Base-by-base conservation (phyloP, 2,329 filamentous ascomycete species). In the Huntiella omanensis region DNA sequence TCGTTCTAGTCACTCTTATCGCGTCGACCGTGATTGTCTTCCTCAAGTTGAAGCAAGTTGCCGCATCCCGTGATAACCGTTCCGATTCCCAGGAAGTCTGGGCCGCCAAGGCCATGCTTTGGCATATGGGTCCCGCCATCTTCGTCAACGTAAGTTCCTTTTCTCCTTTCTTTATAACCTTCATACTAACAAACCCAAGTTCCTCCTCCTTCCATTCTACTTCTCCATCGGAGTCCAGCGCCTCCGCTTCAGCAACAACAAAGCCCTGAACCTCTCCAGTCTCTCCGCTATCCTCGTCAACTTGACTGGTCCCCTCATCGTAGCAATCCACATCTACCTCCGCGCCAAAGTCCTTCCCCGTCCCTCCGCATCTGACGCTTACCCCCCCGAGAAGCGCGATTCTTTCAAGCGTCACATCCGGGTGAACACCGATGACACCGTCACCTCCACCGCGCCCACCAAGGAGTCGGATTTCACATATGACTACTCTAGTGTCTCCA, bases 81-180 rank as follows among this genome's bases (percentile, higher is more conserved):
- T 66, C 81, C 43, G 73, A 76, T 35, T 62, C 68, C 15, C 64
- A 68, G 12, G 74, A 82, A 57, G 65, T 78, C 40, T 68, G 75
- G 48, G 66, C 73, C 33, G 77, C 78, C 3, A 81, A 77, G 5
- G 67, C 75, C 50, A 81, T 82, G 74, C 72, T 80, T 8, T 83
- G 79, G 56, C 82, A 78, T 55, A 62, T 80, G 51, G 58, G 68
- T 1, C 57, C 79, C 45, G 73, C 67, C 12, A 61, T 75, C 46
- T 58, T 71, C 42, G 74, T 68, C 46, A 73, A 69, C 56, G 77
- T 80, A 54, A 60, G 70, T 62, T 16, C 13, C 17, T 5, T 19
- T 12, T 12, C 19, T 7, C 12, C 33, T 35, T 19, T 13, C 12
- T 42, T 17, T 8, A 32, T 15, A 32, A 33, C 33, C 19, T 33